Conservation (phyloP, 176 grass and related monocot genomes). For the Oropetium thomaeum region DNA sequence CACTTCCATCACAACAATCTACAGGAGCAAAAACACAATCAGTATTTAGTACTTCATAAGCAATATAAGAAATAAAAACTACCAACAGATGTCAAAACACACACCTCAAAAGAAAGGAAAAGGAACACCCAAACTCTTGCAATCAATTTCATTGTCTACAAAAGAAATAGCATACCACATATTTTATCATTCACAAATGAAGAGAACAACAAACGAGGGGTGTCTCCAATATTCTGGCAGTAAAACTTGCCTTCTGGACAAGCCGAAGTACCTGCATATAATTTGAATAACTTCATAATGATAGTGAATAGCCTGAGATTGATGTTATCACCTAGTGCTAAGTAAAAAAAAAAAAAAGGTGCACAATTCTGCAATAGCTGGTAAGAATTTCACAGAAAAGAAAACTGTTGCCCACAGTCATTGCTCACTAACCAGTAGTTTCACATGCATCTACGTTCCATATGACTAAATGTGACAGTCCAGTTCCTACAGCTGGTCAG, state of each 20-base stretch:
- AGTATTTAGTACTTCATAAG: constrained; percentile 7
- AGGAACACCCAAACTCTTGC: not conserved
- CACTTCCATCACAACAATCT: constrained; percentile 99
- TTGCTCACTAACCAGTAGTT: not conserved
- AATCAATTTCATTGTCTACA: constrained; percentile 1
- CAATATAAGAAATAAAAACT: constrained; percentile 16
- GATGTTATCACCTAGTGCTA: not conserved
- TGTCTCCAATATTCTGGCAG: constrained; percentile 72
- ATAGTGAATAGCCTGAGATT: not conserved
- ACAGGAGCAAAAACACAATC: not conserved
- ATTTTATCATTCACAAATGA: constrained; percentile 91
- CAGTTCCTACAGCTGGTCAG: not conserved
- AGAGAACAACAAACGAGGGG: constrained; percentile 75
- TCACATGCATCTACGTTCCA: not conserved
- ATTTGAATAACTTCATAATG: not conserved
- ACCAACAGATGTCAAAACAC: not conserved
- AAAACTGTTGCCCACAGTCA: not conserved
- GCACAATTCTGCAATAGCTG: not conserved
- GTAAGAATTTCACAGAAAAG: not conserved
- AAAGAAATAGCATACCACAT: constrained; percentile 62
- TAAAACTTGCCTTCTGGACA: constrained; percentile 93
- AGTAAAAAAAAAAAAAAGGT: constrained; percentile 14
- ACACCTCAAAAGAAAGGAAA: not conserved
- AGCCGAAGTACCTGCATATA: constrained; percentile 74
- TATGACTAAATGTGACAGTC: not conserved